Conservation (phyloP, 306 rosid species). For the Sicyos baderoa region DNA sequence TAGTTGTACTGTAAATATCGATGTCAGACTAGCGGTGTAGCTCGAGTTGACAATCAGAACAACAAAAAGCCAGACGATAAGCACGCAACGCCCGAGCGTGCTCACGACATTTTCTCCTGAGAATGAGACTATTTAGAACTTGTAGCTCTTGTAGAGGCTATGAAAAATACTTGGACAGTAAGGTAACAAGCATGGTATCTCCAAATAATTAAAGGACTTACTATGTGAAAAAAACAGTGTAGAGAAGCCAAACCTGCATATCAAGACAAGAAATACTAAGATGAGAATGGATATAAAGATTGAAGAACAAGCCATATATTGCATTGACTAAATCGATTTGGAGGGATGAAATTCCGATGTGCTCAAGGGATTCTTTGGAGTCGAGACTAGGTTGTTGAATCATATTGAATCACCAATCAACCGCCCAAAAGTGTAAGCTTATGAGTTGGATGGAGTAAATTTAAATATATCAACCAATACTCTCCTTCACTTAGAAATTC, state of each 20-base stretch:
- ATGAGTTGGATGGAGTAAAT: too few species aligned
- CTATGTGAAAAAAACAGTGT: conserved; percentile 42
- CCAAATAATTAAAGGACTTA: conserved; percentile 28
- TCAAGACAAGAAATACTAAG: background rate
- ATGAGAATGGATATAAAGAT: background rate
- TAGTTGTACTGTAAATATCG: conserved; percentile 41
- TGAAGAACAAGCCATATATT: background rate
- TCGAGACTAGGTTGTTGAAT: too few species aligned
- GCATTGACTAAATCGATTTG: background rate
- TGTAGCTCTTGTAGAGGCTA: conserved; percentile 11
- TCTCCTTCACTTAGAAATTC: too few species aligned
- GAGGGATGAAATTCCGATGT: background rate
- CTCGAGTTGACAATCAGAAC: conserved; percentile 44
- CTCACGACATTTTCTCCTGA: conserved; percentile 46
- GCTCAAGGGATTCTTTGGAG: too few species aligned
- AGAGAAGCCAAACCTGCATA: conserved; percentile 46
- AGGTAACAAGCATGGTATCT: background rate
- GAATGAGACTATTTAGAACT: conserved; percentile 2
- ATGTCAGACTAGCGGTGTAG: conserved; percentile 49
- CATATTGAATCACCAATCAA: too few species aligned
- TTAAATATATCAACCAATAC: too few species aligned
- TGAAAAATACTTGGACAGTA: background rate
- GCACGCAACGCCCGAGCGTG: conserved; percentile 32
- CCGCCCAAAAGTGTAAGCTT: too few species aligned
- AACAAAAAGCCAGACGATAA: conserved; percentile 44